Conservation (phyloP, 768 basidiomycete species). For the Lactarius psammicola region DNA sequence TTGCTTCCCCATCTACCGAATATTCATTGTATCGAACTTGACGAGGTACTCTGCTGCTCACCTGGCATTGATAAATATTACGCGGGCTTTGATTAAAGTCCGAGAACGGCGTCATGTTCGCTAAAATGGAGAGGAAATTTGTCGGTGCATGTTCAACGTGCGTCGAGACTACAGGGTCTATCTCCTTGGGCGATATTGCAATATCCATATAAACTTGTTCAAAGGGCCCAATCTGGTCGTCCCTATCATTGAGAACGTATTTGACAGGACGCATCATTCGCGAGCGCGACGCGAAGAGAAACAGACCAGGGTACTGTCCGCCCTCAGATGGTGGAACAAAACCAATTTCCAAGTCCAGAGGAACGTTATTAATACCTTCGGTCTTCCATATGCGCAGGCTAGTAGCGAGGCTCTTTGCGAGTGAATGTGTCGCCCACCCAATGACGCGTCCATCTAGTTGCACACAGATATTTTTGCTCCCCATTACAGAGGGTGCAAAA, state of each 20-base stretch:
- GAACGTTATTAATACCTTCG: slow-evolving; percentile 74
- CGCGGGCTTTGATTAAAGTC: slow-evolving; percentile 98
- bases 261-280: slow-evolving; percentile 99
- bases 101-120: slow-evolving; percentile 97
- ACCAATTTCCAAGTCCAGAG: slow-evolving; percentile 93
- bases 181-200: slow-evolving; percentile 85
- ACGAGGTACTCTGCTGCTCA: slow-evolving; percentile 33
- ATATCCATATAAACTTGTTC: slow-evolving; percentile 99
- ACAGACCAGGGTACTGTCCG: slow-evolving; percentile 96
- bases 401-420: slow-evolving; percentile 78
- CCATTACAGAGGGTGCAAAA: slow-evolving; percentile 78
- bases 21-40: neutral
- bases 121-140: slow-evolving; percentile 93
- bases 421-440: slow-evolving; percentile 80
- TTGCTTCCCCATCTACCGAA: slow-evolving; percentile 94
- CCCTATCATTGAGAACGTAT: slow-evolving; percentile 77
- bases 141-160: slow-evolving; percentile 96
- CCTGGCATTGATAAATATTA: slow-evolving; percentile 94
- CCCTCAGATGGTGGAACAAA: slow-evolving; percentile 81
- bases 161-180: slow-evolving; percentile 67
- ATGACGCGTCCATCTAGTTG: slow-evolving; percentile 96
- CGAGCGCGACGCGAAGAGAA: slow-evolving; percentile 80
- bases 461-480: slow-evolving; percentile 76
- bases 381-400: slow-evolving; percentile 95
- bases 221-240: slow-evolving; percentile 92